These are phyloP conservation scores for Wickerhamiella occidentalis DNA, from an alignment of 805 yeast species.

Conservation along the genomic window DNA sequence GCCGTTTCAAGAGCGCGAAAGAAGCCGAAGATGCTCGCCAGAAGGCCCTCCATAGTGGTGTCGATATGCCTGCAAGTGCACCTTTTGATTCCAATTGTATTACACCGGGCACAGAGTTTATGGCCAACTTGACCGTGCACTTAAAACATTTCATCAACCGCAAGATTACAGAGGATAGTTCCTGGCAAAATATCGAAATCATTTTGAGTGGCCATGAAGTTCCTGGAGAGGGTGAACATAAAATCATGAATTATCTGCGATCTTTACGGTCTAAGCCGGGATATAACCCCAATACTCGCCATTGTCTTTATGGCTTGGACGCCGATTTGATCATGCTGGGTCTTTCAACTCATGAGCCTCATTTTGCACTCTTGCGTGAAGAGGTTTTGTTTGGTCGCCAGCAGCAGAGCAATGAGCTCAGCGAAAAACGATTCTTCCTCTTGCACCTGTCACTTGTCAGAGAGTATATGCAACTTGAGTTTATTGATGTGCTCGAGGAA, in stretches of 20 bases:
- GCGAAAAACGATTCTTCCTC: slow-evolving; percentile 68
- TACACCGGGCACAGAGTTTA: slow-evolving; percentile 94
- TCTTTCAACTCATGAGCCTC: slow-evolving; percentile 87
- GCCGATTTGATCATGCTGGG: slow-evolving; percentile 95
- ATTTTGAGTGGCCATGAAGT: slow-evolving; percentile 88
- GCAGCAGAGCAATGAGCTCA: slow-evolving; percentile 37
- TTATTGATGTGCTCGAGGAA: slow-evolving; percentile 48
- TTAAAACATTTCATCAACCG: slow-evolving; percentile 79
- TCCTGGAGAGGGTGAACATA: slow-evolving; percentile 98
- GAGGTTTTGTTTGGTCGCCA: slow-evolving; percentile 77
- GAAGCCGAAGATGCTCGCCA: slow-evolving; percentile 75
- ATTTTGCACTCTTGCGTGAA: slow-evolving; percentile 84
- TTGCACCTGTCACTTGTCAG: slow-evolving; percentile 79
- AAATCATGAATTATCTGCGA: slow-evolving; percentile 87
- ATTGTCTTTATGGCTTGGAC: slow-evolving; percentile 90
- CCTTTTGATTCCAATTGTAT: slow-evolving; percentile 88
- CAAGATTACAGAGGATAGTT: slow-evolving; percentile 72
- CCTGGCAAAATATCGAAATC: slow-evolving; percentile 70
- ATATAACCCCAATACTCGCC: slow-evolving; percentile 72
- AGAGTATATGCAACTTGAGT: slow-evolving; percentile 83
- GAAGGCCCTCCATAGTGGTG: slow-evolving; percentile 63
- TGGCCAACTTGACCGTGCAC: slow-evolving; percentile 75
- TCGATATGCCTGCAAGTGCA: slow-evolving; percentile 64
- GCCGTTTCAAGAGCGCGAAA: slow-evolving; percentile 86
- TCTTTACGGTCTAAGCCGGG: slow-evolving; percentile 57